Percentiles rank a stretch among this genome's conserved stretches.
These are phyloP conservation scores for Moelleriella libera DNA, from an alignment of 2,329 filamentous ascomycete genomes.

Conservation along the genomic window DNA sequence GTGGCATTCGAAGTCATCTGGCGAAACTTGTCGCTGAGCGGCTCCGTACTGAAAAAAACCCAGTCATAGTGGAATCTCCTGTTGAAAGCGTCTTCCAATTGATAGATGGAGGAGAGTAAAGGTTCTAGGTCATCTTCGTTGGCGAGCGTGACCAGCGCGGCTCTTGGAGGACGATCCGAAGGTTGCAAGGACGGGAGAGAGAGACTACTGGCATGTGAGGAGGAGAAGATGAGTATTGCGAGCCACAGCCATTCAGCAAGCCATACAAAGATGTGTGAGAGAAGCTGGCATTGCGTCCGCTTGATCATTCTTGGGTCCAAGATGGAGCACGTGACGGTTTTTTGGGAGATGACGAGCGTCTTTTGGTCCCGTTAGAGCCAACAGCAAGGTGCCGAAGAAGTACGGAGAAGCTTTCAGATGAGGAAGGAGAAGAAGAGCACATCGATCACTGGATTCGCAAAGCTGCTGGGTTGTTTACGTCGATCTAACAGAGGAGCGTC, in stretches of 20 bases:
- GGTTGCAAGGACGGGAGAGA: slow-evolving; percentile 4
- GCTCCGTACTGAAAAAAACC: slow-evolving; percentile 75
- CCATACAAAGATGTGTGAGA: slow-evolving; percentile 1
- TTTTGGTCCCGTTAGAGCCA: no score
- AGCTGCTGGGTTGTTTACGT: no score
- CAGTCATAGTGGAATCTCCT: slow-evolving; percentile 73
- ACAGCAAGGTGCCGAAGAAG: neutral
- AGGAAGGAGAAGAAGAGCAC: neutral
- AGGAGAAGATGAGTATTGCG: slow-evolving; percentile 1
- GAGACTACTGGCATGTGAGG: slow-evolving; percentile 6
- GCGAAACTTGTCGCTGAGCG: slow-evolving; percentile 69
- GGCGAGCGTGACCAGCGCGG: slow-evolving; percentile 17
- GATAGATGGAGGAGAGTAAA: slow-evolving; percentile 32
- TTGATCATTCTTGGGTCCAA: slow-evolving; percentile 4
- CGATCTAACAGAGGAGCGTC: no score
- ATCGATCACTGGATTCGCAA: neutral
- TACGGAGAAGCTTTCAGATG: neutral
- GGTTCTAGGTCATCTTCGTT: slow-evolving; percentile 16
- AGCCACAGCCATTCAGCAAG: slow-evolving; percentile 4
- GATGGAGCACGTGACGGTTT: slow-evolving; percentile 4
- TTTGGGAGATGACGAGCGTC: neutral
- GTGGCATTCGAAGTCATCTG: slow-evolving; percentile 51
- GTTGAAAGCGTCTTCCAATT: slow-evolving; percentile 51
- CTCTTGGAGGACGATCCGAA: slow-evolving; percentile 12
- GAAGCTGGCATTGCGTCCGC: neutral